phyloP scores from a whole-genome alignment of 2,329 filamentous ascomycete species.

The Aspergillus fischeri region DNA sequence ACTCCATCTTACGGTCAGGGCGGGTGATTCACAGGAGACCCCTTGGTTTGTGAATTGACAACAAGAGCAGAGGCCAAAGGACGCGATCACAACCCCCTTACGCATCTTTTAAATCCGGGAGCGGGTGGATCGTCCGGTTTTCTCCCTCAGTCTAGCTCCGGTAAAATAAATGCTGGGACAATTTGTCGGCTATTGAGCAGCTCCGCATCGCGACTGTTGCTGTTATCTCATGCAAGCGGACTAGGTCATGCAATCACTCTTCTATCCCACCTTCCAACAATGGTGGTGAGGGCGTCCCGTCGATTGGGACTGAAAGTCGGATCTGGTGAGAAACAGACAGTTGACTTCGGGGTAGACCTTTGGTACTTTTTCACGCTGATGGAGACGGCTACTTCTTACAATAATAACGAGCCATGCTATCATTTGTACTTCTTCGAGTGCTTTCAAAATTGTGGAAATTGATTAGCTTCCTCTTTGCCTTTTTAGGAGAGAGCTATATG shows the following conservation, averaged over 20 bases:
- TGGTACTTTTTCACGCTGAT: background rate
- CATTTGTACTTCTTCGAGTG: slow-evolving; percentile 1
- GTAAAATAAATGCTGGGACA: background rate
- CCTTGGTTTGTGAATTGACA: background rate
- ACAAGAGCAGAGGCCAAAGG: background rate
- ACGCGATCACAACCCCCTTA: background rate
- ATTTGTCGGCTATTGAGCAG: background rate
- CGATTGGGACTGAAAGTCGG: background rate
- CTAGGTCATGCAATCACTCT: background rate
- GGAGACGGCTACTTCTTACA: background rate
- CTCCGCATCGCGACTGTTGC: background rate
- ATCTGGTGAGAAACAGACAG: background rate
- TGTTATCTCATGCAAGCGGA: background rate
- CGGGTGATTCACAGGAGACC: slow-evolving; percentile 32
- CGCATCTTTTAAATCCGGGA: background rate
- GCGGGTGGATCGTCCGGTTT: background rate
- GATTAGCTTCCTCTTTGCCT: slow-evolving; percentile 8
- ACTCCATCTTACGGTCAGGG: slow-evolving; percentile 48
- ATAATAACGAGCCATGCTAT: background rate
- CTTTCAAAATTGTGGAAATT: slow-evolving; percentile 1
- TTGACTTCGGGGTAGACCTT: background rate
- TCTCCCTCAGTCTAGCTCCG: background rate
- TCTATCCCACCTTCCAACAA: background rate
- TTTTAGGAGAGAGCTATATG: slow-evolving; percentile 2
- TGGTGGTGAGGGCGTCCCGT: background rate